Percentiles rank a stretch among this genome's conserved stretches.
Evolutionary conservation across 768 basidiomycete genomes (phyloP).

Genomic region (Hericium erinaceus): DNA sequence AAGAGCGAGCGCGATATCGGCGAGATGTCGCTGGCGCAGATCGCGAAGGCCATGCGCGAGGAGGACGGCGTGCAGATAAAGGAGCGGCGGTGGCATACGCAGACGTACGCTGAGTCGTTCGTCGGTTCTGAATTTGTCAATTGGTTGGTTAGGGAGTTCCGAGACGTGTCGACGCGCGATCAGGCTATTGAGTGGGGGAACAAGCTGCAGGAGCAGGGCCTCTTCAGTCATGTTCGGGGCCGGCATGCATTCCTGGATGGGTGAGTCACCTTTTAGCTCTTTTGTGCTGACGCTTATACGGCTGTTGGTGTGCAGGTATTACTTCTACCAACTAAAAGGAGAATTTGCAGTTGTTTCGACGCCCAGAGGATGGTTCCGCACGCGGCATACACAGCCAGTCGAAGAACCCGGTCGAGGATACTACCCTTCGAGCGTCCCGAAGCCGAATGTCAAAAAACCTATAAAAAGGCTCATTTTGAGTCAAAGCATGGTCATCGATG

Average conservation of each 20-base stretch:
- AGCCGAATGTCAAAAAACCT: slow-evolving; percentile 30
- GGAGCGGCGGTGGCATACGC: slow-evolving; percentile 74
- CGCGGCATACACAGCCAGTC: slow-evolving; percentile 1
- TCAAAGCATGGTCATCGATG: slow-evolving; percentile 86
- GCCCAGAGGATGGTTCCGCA: slow-evolving; percentile 64
- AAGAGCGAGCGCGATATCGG: slow-evolving; percentile 67
- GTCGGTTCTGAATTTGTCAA: slow-evolving; percentile 84
- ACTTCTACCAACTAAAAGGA: slow-evolving; percentile 77
- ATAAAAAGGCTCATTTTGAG: slow-evolving; percentile 67
- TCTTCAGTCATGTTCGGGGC: slow-evolving; percentile 77
- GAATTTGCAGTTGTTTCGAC: slow-evolving; percentile 68
- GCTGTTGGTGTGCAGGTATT: slow-evolving; percentile 45
- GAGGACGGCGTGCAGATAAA: slow-evolving; percentile 80
- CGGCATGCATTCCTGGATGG: slow-evolving; percentile 83
- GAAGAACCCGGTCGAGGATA: slow-evolving; percentile 12
- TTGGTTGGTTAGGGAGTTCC: slow-evolving; percentile 88
- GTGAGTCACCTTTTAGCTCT: slow-evolving; percentile 29
- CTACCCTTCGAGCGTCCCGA: slow-evolving; percentile 28
- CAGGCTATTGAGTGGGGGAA: slow-evolving; percentile 76
- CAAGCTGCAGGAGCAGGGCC: slow-evolving; percentile 67
- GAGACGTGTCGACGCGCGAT: slow-evolving; percentile 75
- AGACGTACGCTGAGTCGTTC: slow-evolving; percentile 71
- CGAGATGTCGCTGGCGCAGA: slow-evolving; percentile 50
- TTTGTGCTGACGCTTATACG: neutral
- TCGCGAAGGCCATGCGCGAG: slow-evolving; percentile 81